Percentiles rank a stretch among this genome's conserved stretches.
phyloP scores from a whole-genome alignment of 1,284 basidiomycete species.

The Coniferiporia weirii region DNA sequence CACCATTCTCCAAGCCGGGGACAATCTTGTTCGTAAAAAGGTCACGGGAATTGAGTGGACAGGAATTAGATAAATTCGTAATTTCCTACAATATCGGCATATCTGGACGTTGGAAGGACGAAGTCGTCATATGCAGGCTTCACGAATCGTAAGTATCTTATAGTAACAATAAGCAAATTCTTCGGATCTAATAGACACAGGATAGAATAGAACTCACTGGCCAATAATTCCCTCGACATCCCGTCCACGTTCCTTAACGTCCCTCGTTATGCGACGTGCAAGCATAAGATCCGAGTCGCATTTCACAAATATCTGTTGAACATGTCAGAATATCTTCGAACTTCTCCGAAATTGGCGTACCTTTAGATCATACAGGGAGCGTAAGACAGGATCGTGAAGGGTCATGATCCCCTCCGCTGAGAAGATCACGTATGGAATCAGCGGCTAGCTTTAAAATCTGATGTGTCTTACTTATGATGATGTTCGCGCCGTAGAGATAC shows the following conservation, averaged over 20 bases:
- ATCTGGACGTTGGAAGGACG: conserved; percentile 81
- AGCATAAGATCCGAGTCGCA: conserved; percentile 98
- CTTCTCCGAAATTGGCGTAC: conserved; percentile 34
- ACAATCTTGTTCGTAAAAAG: conserved; percentile 61
- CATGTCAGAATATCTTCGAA: conserved; percentile 2
- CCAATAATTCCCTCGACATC: conserved; percentile 84
- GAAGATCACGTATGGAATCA: conserved; percentile 1
- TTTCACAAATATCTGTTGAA: conserved; percentile 67
- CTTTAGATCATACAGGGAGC: conserved; percentile 89
- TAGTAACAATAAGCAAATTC: conserved; percentile 10
- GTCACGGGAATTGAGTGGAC: neutral
- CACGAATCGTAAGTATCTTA: conserved; percentile 84
- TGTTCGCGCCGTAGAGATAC: conserved; percentile 93
- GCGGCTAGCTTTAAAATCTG: conserved; percentile 1
- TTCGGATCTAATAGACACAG: neutral
- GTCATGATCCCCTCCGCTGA: conserved; percentile 90
- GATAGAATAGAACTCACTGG: conserved; percentile 50
- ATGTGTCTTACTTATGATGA: conserved; percentile 70
- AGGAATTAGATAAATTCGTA: neutral
- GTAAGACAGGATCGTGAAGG: conserved; percentile 72
- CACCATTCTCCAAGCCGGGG: conserved; percentile 79
- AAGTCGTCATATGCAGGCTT: conserved; percentile 94
- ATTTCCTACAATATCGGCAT: conserved; percentile 78
- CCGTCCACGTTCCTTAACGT: conserved; percentile 84
- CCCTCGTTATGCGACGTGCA: conserved; percentile 84